Conservation (phyloP, 1,284 basidiomycete species). For the Papiliotrema laurentii region DNA sequence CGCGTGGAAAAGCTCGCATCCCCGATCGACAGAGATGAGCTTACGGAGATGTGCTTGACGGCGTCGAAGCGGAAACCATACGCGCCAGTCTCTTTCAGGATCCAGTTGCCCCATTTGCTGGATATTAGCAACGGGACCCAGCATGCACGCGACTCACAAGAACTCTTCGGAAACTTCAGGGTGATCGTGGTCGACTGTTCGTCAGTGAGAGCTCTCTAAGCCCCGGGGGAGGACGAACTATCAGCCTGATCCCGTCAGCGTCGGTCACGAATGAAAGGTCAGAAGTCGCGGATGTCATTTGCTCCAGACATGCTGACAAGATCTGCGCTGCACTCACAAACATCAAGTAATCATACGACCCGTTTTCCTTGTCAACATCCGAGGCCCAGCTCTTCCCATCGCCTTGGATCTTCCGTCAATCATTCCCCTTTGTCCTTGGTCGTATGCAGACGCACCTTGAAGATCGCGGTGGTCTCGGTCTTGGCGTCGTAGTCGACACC, state of each 20-base stretch:
- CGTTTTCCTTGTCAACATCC: constrained; percentile 51
- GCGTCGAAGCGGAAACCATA: constrained; percentile 82
- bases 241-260: constrained; percentile 2
- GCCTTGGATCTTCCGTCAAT: constrained; percentile 50
- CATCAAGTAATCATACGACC: constrained; percentile 49
- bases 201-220: neutral
- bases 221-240: constrained; percentile 2
- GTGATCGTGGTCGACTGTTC: constrained; percentile 71
- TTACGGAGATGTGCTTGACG: constrained; percentile 58
- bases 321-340: constrained; percentile 25
- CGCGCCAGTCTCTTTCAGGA: constrained; percentile 68
- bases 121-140: neutral
- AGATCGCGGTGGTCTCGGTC: constrained; percentile 62
- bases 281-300: neutral
- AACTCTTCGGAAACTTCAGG: constrained; percentile 58
- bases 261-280: neutral
- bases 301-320: neutral
- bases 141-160: constrained; percentile 18
- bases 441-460: constrained; percentile 19
- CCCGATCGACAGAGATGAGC: neutral
- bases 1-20: neutral
- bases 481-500: constrained; percentile 84
- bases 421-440: neutral
- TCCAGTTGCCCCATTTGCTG: constrained; percentile 56
- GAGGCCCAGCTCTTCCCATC: constrained; percentile 56